A percentile compares a stretch with the other conserved stretches of the same genome.
phyloP scores from a whole-genome alignment of 192 early-diverging fungal genomes.

The Coemansia aciculifera region DNA sequence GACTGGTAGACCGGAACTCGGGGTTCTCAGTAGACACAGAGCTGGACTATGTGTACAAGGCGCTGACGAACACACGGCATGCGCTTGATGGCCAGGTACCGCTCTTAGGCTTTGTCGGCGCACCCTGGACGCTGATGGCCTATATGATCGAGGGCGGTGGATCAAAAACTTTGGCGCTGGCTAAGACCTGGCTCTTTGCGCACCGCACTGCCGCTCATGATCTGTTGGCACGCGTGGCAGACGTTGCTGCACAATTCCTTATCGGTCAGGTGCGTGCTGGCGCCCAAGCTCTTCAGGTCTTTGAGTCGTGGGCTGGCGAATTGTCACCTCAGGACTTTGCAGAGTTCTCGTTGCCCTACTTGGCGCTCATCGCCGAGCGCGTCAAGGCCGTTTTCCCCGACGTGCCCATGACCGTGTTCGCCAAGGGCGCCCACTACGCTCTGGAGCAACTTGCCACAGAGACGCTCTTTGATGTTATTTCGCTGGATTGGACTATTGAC shows the following conservation, averaged over 20 bases:
- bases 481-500: conserved; percentile 88
- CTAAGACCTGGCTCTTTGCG: conserved; percentile 88
- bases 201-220: conserved; percentile 72
- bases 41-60: conserved; percentile 89
- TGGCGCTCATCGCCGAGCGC: conserved; percentile 72
- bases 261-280: conserved; percentile 94
- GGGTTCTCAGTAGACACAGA: conserved; percentile 63
- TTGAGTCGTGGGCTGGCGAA: conserved; percentile 97
- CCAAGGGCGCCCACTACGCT: conserved; percentile 89
- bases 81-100: conserved; percentile 83
- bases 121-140: conserved; percentile 98
- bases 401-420: conserved; percentile 92
- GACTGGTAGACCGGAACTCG: conserved; percentile 63
- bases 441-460: conserved; percentile 65
- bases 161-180: conserved; percentile 84
- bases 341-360: conserved; percentile 87
- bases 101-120: conserved; percentile 93
- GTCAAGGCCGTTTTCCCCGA: conserved; percentile 65
- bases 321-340: conserved; percentile 79
- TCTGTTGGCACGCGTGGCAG: conserved; percentile 79
- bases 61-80: conserved; percentile 89
- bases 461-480: conserved; percentile 81
- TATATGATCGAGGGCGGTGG: conserved; percentile 99
- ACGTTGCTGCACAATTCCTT: conserved; percentile 82
- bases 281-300: conserved; percentile 96